Evolutionary conservation across 2,329 filamentous ascomycete genomes (phyloP), one percentile per base, ranked within the genome.

Genomic region (Fusarium pseudoanthophilum): DNA sequence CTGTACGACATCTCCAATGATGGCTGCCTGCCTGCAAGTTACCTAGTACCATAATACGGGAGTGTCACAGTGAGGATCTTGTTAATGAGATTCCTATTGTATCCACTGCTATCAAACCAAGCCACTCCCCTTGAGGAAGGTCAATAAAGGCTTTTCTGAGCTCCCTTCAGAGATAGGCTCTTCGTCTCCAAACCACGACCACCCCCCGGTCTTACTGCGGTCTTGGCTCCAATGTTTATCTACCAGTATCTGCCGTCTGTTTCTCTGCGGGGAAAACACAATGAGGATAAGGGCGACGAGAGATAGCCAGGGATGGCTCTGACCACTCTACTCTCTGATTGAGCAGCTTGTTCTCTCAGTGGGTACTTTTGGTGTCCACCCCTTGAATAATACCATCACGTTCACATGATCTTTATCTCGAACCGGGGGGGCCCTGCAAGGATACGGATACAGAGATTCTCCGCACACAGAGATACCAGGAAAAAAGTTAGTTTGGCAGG

Each of bases 351-450:
- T 28, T 30, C 36, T 16, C 37, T 26, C 52, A 32, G 63, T 36
- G 64, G 62, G 45, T 37, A 65, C 56, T 52, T 39, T 30, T 46
- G 63, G 52, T 71, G 51, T 39, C 14, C 69, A 57, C 51, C 39
- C 60, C 42, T 48, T 48, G 42, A 30, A 60, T 45, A 45, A 40
- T 69, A 46, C 45, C 45, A 60, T 60, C 42, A 58, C 46, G 52
- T 64, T 56, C 71, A 74, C 71, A 69, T 73, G 66, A 73, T 60
- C 58, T 71, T 73, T 64, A 71, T 68, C 71, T 71, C 52, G 39
- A 26, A 66, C 64, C n/a, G 43, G 32, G 43, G 32, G 32, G 26
- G 39, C 37, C 20, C 6, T 39, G 37, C 67, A 67, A 42, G 49
- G 60, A 63, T 71, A 24, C 34, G 53, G 16, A 43, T 48, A 32